Conservation (phyloP, 345 rosid genomes). For the Bruguiera sexangula region DNA sequence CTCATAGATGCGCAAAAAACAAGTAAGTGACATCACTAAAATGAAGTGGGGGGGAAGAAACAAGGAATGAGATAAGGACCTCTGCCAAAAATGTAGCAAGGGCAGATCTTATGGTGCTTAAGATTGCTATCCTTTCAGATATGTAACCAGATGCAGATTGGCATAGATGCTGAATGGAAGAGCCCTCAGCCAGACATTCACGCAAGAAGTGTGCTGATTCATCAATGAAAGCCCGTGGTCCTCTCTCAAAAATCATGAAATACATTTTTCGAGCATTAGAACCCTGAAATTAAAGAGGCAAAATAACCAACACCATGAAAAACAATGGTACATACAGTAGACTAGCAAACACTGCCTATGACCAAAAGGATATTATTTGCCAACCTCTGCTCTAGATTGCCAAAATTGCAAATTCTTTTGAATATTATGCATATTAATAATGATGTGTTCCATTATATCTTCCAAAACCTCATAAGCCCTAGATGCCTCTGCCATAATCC, state of each 20-base stretch:
- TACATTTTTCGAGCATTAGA: slow-evolving; percentile 60
- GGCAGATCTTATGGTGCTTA: slow-evolving; percentile 51
- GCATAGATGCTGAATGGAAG: slow-evolving; percentile 48
- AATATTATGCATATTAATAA: slow-evolving; percentile 54
- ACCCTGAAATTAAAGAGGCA: slow-evolving; percentile 37
- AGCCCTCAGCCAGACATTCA: slow-evolving; percentile 41
- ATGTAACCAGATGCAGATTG: slow-evolving; percentile 66
- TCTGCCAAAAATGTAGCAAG: slow-evolving; percentile 83
- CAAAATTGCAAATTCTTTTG: slow-evolving; percentile 79
- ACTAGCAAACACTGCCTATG: background rate
- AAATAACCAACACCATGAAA: background rate
- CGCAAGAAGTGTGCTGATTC: slow-evolving; percentile 45
- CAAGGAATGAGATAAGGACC: slow-evolving; percentile 36
- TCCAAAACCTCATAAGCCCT: slow-evolving; percentile 53
- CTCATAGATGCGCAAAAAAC: background rate
- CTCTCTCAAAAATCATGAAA: slow-evolving; percentile 88
- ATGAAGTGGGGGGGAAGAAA: background rate
- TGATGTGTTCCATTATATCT: slow-evolving; percentile 54
- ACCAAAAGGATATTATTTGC: slow-evolving; percentile 2
- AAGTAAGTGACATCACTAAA: background rate
- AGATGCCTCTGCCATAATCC: slow-evolving; percentile 38
- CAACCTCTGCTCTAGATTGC: slow-evolving; percentile 76
- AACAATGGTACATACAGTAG: no score
- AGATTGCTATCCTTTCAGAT: slow-evolving; percentile 58
- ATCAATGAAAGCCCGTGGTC: slow-evolving; percentile 68